These are phyloP conservation scores for Lolium multiflorum DNA, from an alignment of 176 grass and related monocot genomes.

Conservation along the genomic window DNA sequence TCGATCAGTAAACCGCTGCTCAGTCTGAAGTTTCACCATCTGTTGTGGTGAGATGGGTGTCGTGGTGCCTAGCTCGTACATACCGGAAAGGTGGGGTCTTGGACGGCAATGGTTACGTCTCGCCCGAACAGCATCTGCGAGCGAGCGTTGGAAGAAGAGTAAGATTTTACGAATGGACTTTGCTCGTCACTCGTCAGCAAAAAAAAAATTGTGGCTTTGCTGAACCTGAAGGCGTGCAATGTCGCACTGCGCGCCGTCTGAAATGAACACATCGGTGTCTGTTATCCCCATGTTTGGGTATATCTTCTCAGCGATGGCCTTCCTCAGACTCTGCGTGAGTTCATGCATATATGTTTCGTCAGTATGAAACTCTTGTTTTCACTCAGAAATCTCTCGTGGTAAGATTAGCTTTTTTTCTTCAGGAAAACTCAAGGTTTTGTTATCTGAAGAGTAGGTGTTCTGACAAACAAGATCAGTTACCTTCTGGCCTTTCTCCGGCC, in stretches of 20 bases:
- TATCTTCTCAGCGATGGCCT: constrained; percentile 66
- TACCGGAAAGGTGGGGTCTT: constrained; percentile 99
- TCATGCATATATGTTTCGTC: neutral
- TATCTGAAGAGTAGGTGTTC: neutral
- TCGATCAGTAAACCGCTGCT: neutral
- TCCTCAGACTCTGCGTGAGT: constrained; percentile 61
- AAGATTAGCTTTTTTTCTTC: neutral
- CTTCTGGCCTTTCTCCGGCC: constrained; percentile 81
- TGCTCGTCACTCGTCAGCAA: too few relatives aligned
- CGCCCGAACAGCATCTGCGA: constrained; percentile 78
- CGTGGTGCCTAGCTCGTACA: neutral
- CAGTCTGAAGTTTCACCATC: neutral
- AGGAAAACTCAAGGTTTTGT: neutral
- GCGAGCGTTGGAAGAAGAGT: too few relatives aligned
- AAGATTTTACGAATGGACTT: too few relatives aligned
- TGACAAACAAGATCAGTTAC: constrained; percentile 40
- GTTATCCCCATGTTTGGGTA: constrained; percentile 77
- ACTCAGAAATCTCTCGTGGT: neutral
- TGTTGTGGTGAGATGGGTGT: neutral
- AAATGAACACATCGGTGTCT: constrained; percentile 77
- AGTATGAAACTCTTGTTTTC: neutral
- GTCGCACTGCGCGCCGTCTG: constrained; percentile 91
- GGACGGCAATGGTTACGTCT: constrained; percentile 78
- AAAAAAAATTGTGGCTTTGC: neutral
- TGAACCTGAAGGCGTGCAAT: constrained; percentile 81